A percentile compares a stretch with the other conserved stretches of the same genome.
These are phyloP conservation scores for Flaveria brownii DNA, from an alignment of 129 eudicot genomes.

Conservation along the genomic window DNA sequence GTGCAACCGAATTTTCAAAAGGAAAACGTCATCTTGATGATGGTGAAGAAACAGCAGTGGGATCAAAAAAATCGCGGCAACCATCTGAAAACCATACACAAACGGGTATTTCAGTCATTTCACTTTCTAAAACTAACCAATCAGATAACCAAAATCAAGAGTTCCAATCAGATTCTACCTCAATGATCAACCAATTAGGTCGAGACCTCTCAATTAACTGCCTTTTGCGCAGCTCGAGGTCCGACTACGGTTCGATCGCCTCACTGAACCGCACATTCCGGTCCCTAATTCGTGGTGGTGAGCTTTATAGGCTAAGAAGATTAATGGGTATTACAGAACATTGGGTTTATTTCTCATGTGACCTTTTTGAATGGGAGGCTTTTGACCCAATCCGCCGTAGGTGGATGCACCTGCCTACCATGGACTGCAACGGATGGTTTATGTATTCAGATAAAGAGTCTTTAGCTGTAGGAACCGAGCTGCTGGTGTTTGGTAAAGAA, in stretches of 20 bases:
- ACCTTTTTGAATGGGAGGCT: constrained; percentile 74
- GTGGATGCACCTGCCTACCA: constrained; percentile 73
- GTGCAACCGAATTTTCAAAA: constrained; percentile 37
- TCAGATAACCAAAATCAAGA: constrained; percentile 27
- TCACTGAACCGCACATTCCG: constrained; percentile 48
- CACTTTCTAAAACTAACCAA: constrained; percentile 32
- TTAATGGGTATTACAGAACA: constrained; percentile 56
- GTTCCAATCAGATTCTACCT: constrained; percentile 45
- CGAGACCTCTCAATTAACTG: constrained; percentile 60
- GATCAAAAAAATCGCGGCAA: constrained; percentile 36
- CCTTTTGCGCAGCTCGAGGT: constrained; percentile 56
- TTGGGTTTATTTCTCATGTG: constrained; percentile 81
- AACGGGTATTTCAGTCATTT: constrained; percentile 7
- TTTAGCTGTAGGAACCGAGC: constrained; percentile 79
- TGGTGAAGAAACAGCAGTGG: constrained; percentile 26
- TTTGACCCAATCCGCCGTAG: constrained; percentile 64
- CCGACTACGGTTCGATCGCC: constrained; percentile 64
- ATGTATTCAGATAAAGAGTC: constrained; percentile 82
- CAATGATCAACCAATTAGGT: constrained; percentile 55
- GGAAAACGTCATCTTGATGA: constrained; percentile 42
- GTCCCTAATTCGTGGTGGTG: constrained; percentile 50
- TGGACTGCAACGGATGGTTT: constrained; percentile 66
- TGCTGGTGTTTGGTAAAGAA: constrained; percentile 73
- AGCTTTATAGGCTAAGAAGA: constrained; percentile 57
- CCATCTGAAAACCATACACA: constrained; percentile 17